Conservation (phyloP, 1,284 basidiomycete genomes). For the Pseudozyma pruni region DNA sequence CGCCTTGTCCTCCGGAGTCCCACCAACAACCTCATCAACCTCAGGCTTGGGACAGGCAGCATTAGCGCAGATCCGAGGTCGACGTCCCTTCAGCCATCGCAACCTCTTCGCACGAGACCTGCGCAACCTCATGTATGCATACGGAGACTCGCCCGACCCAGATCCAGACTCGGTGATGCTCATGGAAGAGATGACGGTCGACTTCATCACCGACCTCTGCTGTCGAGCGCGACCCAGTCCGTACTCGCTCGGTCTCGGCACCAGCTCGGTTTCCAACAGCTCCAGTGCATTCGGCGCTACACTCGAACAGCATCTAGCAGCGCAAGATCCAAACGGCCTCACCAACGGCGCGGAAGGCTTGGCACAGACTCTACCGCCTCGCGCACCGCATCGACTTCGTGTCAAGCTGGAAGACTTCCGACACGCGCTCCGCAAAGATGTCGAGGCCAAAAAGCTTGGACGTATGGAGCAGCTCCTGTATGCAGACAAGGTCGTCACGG, state of each 20-base stretch:
- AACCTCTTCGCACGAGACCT: constrained; percentile 68
- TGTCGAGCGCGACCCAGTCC: constrained; percentile 71
- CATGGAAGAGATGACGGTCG: constrained; percentile 91
- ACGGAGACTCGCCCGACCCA: constrained; percentile 88
- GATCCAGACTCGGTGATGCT: constrained; percentile 86
- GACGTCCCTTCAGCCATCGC: constrained; percentile 57
- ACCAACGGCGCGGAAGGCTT: constrained; percentile 14
- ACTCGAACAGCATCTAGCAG: constrained; percentile 16
- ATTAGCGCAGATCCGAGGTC: constrained; percentile 27
- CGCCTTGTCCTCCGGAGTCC: constrained; percentile 21
- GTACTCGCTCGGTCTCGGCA: constrained; percentile 50
- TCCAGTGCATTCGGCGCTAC: constrained; percentile 31
- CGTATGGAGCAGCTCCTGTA: constrained; percentile 66
- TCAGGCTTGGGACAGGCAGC: constrained; percentile 17
- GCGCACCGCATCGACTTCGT: constrained; percentile 49
- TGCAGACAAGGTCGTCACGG: constrained; percentile 63
- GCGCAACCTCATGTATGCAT: constrained; percentile 90
- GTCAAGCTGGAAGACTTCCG: constrained; percentile 66
- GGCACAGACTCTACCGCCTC: constrained; percentile 30
- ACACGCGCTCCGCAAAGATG: constrained; percentile 64
- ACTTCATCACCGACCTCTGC: constrained; percentile 84
- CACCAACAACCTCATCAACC: constrained; percentile 15
- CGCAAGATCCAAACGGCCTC: constrained; percentile 22
- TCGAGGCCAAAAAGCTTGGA: constrained; percentile 59
- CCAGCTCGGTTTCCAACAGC: constrained; percentile 44